Evolutionary conservation across 352 stramenopile species (phyloP), one percentile per base, ranked within the genome.

Genomic region (Hyaloperonospora brassicae): DNA sequence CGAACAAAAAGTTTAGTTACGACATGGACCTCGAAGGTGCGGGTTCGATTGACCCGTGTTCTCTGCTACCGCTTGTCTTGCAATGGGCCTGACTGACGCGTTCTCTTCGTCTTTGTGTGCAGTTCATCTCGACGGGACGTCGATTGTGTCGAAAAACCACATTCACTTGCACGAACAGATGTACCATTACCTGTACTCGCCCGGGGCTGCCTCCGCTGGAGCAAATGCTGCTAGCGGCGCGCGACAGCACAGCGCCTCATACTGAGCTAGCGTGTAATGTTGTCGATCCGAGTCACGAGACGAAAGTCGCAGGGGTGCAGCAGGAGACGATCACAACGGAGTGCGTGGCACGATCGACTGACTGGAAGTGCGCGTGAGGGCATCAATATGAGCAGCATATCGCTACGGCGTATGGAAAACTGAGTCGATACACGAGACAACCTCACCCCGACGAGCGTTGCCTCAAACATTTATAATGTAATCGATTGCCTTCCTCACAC

Each of bases 1-100:
- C 87, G 21, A 98, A 98, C 85, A 93, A 97, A 36, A 96, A 97
- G 59, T 97, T 96, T 66, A 98, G 90, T 72, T 98, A 98, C 80
- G 79, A 96, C 68, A 91, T 98, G 40, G 68, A 89, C 39, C 61
- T 97, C 42, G 79, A 93, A 79, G 70, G 72, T 88, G 49, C 17
- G 62, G 24, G 12, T 34, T 10, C 27, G 1, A 41, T 39, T 54
- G 12, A 34, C 27, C 8, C 27, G 27, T 34, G 27, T 34, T 17
- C 27, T 34, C 8, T 34, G 27, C 27, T 34, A 14, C 36, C 39
- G 4, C 21, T 36, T 24, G 7, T 35, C 10, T 12, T 47, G 25
- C 10, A 30, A 1, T 53, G 27, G 8, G 23, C 12, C n/a, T 51
- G 11, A 44, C 39, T 64, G 38, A 42, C 10, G 55, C 34, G 43